Percentiles rank a stretch among this genome's conserved stretches.
phyloP scores from a whole-genome alignment of 345 rosid species.

The Citrus trifoliata region DNA sequence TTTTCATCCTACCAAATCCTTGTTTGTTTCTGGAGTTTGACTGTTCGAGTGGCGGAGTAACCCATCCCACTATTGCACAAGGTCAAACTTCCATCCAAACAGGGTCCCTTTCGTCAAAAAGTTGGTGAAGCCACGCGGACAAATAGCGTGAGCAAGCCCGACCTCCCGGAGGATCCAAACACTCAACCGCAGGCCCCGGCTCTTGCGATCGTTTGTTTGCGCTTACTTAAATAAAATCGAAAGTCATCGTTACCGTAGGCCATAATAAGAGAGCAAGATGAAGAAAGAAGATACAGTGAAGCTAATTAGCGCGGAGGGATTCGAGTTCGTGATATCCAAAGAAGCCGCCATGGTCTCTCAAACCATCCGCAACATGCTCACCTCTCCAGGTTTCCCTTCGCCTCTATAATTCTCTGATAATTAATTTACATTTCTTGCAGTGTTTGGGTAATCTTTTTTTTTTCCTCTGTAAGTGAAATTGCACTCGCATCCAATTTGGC shows the following conservation, averaged over 20 bases:
- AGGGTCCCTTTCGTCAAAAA: too few species aligned
- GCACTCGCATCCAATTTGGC: neutral
- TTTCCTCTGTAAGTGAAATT: neutral
- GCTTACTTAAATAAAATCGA: neutral
- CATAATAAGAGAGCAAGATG: conserved; percentile 13
- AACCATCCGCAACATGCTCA: conserved; percentile 45
- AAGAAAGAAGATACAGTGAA: conserved; percentile 37
- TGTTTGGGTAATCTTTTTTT: neutral
- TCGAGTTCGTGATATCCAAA: conserved; percentile 40
- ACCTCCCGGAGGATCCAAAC: neutral
- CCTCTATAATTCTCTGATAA: neutral
- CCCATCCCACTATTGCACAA: neutral
- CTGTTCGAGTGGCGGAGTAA: neutral
- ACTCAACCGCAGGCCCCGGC: neutral
- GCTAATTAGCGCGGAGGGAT: conserved; percentile 45
- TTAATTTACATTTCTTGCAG: neutral
- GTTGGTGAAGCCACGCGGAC: neutral
- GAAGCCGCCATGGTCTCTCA: conserved; percentile 48
- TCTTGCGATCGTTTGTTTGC: neutral
- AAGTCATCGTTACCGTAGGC: neutral
- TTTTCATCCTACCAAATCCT: neutral
- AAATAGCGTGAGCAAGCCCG: neutral
- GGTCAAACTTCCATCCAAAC: neutral
- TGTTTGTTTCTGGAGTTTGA: neutral
- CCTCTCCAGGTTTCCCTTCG: conserved; percentile 32